Evolutionary conservation across 352 stramenopile species (phyloP), one percentile per base, ranked within the genome.

Genomic region (Globisporangium acanthophoron): DNA sequence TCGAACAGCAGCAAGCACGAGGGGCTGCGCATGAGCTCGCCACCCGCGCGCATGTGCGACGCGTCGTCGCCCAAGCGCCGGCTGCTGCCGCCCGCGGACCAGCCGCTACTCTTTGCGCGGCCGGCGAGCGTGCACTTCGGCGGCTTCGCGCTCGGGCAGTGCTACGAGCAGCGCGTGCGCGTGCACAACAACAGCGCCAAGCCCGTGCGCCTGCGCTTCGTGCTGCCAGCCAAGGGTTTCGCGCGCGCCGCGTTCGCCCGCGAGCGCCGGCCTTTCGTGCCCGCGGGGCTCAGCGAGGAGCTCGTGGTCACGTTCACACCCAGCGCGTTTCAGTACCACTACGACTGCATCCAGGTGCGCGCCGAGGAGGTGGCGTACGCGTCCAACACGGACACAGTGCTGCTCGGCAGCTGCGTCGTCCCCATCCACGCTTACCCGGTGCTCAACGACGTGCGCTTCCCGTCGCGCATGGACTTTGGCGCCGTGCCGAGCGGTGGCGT

Each of bases 341-440:
- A 95, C 71, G 89, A 96, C 70, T 93, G 79, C 53, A 65, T 97
- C 46, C 71, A 87, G 39, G 75, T 96, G 50, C 67, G 65, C 16
- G 86, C 82, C 58, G 80, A 90, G 54, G 71, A 94, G 35, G 76
- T 90, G 16, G 78, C 72, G 46, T 90, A 88, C 53, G 68, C 72
- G 15, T 87, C 76, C 40, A 90, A 75, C 56, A 55, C 76, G 15
- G 64, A 76, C 31, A 62, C 70, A 8, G 56, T 58, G 35, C 67
- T 72, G 8, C 52, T 65, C 12, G 74, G 76, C 40, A 73, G 68
- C 46, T 73, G 81, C 8, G 60, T 93, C 40, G 67, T 97, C 27
- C 87, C 88, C 29, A 48, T 97, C 12, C 89, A 97, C 57, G 89
- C 80, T 3, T 97, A 97, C 52, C 88, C 88, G 12, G 85, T 92